A percentile compares a stretch with the other conserved stretches of the same genome.
phyloP scores from a whole-genome alignment of 1,139 yeast genomes.

The Diutina neorugosa region DNA sequence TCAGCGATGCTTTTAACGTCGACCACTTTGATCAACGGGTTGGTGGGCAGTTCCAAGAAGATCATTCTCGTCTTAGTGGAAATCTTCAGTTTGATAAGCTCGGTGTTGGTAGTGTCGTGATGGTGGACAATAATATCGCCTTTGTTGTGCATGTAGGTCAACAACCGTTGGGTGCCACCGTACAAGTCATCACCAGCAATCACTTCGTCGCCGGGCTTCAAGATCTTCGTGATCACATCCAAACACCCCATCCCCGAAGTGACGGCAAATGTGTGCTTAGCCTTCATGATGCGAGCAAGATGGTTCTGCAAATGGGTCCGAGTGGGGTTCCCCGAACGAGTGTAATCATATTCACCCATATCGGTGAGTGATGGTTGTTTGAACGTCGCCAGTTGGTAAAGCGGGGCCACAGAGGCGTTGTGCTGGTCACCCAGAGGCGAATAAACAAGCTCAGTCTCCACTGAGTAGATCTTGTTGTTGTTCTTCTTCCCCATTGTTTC shows the following conservation, averaged over 20 bases:
- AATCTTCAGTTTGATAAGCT: conserved; percentile 41
- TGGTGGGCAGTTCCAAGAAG: conserved; percentile 81
- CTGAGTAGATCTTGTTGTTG: neutral
- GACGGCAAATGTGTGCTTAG: conserved; percentile 65
- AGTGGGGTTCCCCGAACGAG: conserved; percentile 93
- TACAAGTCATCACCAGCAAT: conserved; percentile 89
- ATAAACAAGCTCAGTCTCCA: conserved; percentile 70
- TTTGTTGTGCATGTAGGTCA: conserved; percentile 57
- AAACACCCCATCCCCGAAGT: conserved; percentile 89
- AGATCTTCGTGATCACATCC: conserved; percentile 66
- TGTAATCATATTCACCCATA: conserved; percentile 83
- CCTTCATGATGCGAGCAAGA: conserved; percentile 63
- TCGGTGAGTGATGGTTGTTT: conserved; percentile 65
- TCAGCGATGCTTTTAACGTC: conserved; percentile 58
- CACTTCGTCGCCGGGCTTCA: conserved; percentile 71
- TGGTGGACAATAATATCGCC: conserved; percentile 64
- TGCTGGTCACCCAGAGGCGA: conserved; percentile 58
- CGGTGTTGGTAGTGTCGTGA: conserved; percentile 70
- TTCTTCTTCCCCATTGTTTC: neutral
- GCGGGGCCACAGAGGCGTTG: conserved; percentile 77
- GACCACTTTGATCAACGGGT: conserved; percentile 79
- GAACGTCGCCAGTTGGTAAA: conserved; percentile 89
- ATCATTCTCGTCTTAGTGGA: conserved; percentile 53
- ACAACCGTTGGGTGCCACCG: conserved; percentile 83
- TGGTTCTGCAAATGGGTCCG: conserved; percentile 71